phyloP scores from a whole-genome alignment of 2,329 filamentous ascomycete species.

The Penicillium janthinellum region DNA sequence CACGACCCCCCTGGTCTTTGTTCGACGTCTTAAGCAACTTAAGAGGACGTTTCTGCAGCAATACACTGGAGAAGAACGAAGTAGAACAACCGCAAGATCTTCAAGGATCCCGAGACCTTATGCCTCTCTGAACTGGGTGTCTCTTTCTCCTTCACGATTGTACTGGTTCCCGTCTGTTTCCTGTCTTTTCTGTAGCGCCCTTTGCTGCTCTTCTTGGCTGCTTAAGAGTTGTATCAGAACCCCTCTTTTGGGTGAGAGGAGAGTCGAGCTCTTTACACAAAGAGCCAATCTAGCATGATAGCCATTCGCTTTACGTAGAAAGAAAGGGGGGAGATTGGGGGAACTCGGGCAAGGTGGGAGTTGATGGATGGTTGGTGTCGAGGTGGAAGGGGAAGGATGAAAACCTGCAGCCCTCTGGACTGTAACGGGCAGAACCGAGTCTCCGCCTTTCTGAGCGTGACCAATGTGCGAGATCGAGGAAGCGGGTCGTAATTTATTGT shows the following conservation, averaged over 20 bases:
- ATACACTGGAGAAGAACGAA: constrained; percentile 6
- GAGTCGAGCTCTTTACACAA: constrained; percentile 35
- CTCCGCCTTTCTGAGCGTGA: neutral
- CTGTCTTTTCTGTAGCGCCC: constrained; percentile 11
- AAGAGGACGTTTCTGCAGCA: constrained; percentile 15
- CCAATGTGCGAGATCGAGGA: too few species aligned
- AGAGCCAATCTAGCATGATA: constrained; percentile 41
- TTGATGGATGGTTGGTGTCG: constrained; percentile 21
- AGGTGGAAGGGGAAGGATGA: constrained; percentile 25
- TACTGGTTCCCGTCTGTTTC: constrained; percentile 19
- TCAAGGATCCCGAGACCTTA: constrained; percentile 8
- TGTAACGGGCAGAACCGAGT: neutral
- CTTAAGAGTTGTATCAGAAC: constrained; percentile 17
- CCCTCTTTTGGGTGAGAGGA: constrained; percentile 31
- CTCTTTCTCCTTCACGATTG: constrained; percentile 7
- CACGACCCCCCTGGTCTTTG: constrained; percentile 14
- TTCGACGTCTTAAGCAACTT: neutral
- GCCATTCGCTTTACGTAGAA: constrained; percentile 45
- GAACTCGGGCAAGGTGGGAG: constrained; percentile 16
- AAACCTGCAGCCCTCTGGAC: constrained; percentile 18
- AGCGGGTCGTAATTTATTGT: constrained; percentile 7
- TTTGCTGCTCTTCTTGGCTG: constrained; percentile 18
- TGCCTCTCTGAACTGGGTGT: constrained; percentile 1
- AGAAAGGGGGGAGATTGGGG: constrained; percentile 16
- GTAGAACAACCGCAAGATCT: constrained; percentile 1